These are phyloP conservation scores for Myriosclerotinia scirpicola DNA, from an alignment of 2,329 filamentous ascomycete species.

Conservation along the genomic window DNA sequence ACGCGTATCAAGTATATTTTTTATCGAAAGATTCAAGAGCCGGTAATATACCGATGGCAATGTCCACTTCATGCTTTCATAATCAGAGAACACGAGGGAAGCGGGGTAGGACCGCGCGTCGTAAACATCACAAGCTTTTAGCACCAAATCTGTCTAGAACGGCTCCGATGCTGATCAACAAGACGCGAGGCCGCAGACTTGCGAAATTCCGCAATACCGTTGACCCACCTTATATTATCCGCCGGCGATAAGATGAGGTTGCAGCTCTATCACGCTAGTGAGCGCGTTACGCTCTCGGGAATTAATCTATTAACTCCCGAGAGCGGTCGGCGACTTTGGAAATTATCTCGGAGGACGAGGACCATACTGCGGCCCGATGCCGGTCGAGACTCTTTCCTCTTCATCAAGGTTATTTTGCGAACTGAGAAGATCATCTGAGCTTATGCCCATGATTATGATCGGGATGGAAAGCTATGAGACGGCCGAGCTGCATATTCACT, in stretches of 20 bases:
- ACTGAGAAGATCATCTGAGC: slow-evolving; percentile 7
- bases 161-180: neutral
- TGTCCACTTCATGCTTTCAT: neutral
- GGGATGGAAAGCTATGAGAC: neutral
- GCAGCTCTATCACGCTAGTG: neutral
- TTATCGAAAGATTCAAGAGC: neutral
- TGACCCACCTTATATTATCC: neutral
- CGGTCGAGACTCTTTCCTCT: neutral
- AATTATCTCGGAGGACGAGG: neutral
- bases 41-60: neutral
- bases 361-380: neutral
- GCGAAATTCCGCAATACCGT: neutral
- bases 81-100: neutral
- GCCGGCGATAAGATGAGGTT: neutral
- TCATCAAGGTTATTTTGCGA: neutral
- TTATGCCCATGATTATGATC: neutral
- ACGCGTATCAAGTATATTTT: neutral
- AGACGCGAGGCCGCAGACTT: neutral
- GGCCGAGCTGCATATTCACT: slow-evolving; percentile 12
- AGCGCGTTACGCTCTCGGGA: neutral
- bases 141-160: neutral
- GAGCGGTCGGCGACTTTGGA: neutral
- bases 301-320: no score
- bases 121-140: neutral
- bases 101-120: neutral